Base-by-base conservation (phyloP, 192 early-diverging fungal species). In the Coemansia sp. region DNA sequence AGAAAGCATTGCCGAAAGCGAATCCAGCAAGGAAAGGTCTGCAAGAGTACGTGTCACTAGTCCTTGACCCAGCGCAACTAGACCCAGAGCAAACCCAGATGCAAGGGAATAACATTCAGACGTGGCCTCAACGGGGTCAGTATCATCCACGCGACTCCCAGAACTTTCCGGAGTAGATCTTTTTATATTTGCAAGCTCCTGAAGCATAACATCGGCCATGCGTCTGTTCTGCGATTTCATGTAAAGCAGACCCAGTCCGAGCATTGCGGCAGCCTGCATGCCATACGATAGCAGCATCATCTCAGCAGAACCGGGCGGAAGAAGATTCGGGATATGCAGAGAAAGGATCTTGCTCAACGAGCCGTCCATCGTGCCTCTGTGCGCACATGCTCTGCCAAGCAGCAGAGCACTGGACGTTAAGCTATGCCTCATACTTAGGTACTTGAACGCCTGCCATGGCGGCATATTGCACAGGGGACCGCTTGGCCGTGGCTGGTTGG, bases 61-160 rank as follows among this genome's bases (percentile, higher is more conserved):
- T 16, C 89, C 92, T 47, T 82, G 72, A 7, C 91, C 93, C 4
- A 95, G 80, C 9, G 81, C 87, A n/a, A 93, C 88, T 22, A 95
- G 85, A 4, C 95, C 95, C 41, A 98, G 73, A 0, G 92, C 87
- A 69, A 97, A 89, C 1, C 96, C 96, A 48, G 91, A 81, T 0
- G 92, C 84, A n/a, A 93, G 78, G 5, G 91, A 88, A 68, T 89
- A 89, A 58, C 88, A 84, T 59, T 91, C 91, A 21, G 76, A 60
- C 11, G 80, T 66, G 66, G 72, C 74, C 51, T 91, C 91, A 4
- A 76, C 68, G 1, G 76, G 69, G 46, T 77, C 80, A 6, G 69
- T 63, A 12, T 54, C 68, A 22, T 78, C 76, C 21, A 72, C 43
- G 9, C 69, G 26, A 22, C 49, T 45, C 58, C 57, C 16, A 3